Base-by-base conservation (phyloP, 2,329 filamentous ascomycete species). In the Aureobasidium sp. region DNA sequence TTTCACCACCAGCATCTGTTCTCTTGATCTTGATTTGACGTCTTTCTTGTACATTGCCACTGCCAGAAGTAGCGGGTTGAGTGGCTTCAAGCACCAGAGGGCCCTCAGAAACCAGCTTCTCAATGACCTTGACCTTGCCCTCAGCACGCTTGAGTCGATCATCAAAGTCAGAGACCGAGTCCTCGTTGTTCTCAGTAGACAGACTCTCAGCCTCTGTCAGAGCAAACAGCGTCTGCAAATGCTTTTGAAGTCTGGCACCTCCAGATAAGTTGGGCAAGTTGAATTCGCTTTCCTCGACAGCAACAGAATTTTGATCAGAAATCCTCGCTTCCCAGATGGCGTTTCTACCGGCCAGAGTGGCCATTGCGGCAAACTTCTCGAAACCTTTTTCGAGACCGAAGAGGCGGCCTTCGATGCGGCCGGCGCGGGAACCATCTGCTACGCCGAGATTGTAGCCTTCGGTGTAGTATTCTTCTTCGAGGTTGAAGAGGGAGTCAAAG, bases 341-440 rank as follows among this genome's bases (percentile, higher is more conserved):
- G 15, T 90, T 86, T 69, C 86, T 87, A 48, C 91, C 90, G 68
- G 93, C 87, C 36, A 97, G 76, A 63, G 82, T 82, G 2, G 93
- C 93, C 73, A 91, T 84, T 65, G 91, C 87, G 45, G 89, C 72
- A 70, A 95, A 97, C 76, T 96, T 97, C 69, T 96, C 90, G 69
- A 94, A 97, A 0, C 92, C 93, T 66, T 92, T 94, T 72, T 95
- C 89, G 45, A 97, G 84, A 0, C 93, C 94, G 71, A 97, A 91
- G 22, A 91, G 84, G 57, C 91, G 89, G 64, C 94, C 94, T 80
- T 99, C 94, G 66, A 90, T 85, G 63, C 87, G 86, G 42, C 94
- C 94, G 36, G 90, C 87, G 63, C 82, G 82, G 44, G 84, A 79
- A 64, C 94, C 94, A 75, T 96, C 93, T 44, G 81, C 77, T 52